A percentile compares a stretch with the other conserved stretches of the same genome.
These are phyloP conservation scores for Mallotus nudiflorus DNA, from an alignment of 345 rosid species.

Conservation along the genomic window DNA sequence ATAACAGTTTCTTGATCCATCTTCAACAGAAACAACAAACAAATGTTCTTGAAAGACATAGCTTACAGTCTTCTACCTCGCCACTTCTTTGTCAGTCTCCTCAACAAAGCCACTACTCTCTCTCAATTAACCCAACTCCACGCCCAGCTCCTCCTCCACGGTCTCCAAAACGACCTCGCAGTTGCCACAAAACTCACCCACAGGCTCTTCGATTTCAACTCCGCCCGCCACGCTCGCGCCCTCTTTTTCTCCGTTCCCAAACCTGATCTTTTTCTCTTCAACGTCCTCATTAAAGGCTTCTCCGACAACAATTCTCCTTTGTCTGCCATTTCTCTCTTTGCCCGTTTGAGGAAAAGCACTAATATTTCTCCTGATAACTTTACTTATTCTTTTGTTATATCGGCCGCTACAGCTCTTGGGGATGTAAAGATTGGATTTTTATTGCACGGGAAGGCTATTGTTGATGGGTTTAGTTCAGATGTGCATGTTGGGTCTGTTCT, in stretches of 20 bases:
- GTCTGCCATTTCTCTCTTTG: conserved; percentile 48
- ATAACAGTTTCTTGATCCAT: neutral
- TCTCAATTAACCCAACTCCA: conserved; percentile 65
- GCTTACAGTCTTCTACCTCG: conserved; percentile 18
- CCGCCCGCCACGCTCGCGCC: conserved; percentile 47
- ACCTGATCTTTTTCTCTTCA: conserved; percentile 76
- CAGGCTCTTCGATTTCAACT: conserved; percentile 55
- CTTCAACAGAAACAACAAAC: no score
- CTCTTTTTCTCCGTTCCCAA: conserved; percentile 53
- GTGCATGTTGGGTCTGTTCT: conserved; percentile 60
- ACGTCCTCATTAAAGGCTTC: conserved; percentile 65
- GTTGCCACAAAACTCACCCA: conserved; percentile 69
- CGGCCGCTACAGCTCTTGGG: conserved; percentile 48
- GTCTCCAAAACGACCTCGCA: conserved; percentile 49
- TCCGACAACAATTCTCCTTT: conserved; percentile 38
- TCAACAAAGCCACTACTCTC: conserved; percentile 39
- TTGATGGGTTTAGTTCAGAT: conserved; percentile 59
- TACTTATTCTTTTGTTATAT: conserved; percentile 52
- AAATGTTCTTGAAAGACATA: conserved; percentile 20
- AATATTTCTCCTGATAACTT: conserved; percentile 53
- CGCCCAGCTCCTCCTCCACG: conserved; percentile 58
- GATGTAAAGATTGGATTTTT: conserved; percentile 43
- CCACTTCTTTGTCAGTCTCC: conserved; percentile 43
- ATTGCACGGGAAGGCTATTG: conserved; percentile 50
- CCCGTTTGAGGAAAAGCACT: conserved; percentile 45